phyloP scores from a whole-genome alignment of 371 early-diverging fungal genomes.

The Syncephalastrum sp. region DNA sequence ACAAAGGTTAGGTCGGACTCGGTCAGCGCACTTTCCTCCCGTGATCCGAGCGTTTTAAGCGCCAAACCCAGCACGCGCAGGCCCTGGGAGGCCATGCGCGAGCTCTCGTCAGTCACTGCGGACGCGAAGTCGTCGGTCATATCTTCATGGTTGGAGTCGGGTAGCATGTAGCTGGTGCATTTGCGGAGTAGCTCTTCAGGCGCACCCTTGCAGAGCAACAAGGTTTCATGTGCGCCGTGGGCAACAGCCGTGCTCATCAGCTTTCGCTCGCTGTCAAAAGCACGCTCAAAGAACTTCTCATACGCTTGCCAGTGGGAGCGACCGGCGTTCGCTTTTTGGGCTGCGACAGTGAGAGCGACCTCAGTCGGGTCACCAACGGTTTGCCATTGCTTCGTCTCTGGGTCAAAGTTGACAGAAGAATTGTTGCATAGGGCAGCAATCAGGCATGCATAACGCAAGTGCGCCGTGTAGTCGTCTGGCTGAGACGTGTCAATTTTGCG shows the following conservation, averaged over 20 bases:
- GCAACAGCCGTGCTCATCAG: slow-evolving; percentile 81
- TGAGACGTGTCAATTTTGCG: slow-evolving; percentile 32
- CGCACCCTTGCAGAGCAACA: slow-evolving; percentile 84
- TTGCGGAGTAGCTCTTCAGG: slow-evolving; percentile 81
- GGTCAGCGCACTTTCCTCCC: slow-evolving; percentile 13
- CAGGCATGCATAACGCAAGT: slow-evolving; percentile 36
- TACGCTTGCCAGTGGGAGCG: slow-evolving; percentile 34
- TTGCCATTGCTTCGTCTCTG: slow-evolving; percentile 64
- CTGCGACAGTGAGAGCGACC: slow-evolving; percentile 63
- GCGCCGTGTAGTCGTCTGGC: slow-evolving; percentile 28
- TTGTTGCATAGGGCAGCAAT: slow-evolving; percentile 68
- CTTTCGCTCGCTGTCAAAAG: slow-evolving; percentile 87
- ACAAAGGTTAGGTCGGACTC: slow-evolving; percentile 79
- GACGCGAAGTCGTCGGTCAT: slow-evolving; percentile 68
- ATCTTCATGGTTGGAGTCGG: slow-evolving; percentile 11
- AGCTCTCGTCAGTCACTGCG: slow-evolving; percentile 65
- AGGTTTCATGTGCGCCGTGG: slow-evolving; percentile 14
- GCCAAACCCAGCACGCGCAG: slow-evolving; percentile 60
- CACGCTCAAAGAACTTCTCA: slow-evolving; percentile 47
- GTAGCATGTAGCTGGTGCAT: slow-evolving; percentile 58
- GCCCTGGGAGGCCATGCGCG: slow-evolving; percentile 82
- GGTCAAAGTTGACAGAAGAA: slow-evolving; percentile 54
- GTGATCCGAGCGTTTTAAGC: slow-evolving; percentile 37
- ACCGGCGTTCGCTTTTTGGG: slow-evolving; percentile 52
- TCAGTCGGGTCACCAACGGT: slow-evolving; percentile 86